Conservation (phyloP, 2,329 filamentous ascomycete genomes). For the Cytospora schulzeri region DNA sequence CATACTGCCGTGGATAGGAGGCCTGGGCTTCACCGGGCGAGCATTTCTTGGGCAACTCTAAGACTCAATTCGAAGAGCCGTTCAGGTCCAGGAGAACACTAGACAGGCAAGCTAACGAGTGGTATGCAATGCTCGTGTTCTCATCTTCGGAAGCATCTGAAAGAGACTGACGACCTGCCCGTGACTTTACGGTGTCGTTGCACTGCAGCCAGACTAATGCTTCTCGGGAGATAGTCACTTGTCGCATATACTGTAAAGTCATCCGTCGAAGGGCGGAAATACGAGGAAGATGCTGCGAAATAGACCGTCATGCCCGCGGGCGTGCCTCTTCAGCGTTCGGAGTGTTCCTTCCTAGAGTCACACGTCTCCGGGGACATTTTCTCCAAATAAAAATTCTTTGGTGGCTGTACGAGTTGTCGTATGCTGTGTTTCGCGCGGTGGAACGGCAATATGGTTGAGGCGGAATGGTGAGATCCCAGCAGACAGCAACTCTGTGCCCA, state of each 20-base stretch:
- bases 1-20: not conserved
- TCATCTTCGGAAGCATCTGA: not conserved
- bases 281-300: not conserved
- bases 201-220: conserved; percentile 1
- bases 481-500: not conserved
- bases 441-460: not conserved
- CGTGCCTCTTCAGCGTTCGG: not conserved
- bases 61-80: not conserved
- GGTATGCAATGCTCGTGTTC: not conserved
- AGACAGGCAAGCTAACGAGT: not conserved
- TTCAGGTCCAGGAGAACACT: not conserved
- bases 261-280: not conserved
- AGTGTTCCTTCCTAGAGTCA: not conserved
- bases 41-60: not conserved
- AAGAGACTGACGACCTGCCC: not conserved
- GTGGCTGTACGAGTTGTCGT: not conserved
- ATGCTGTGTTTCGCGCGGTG: not conserved
- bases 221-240: not conserved
- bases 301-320: not conserved
- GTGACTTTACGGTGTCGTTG: not conserved
- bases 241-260: not conserved
- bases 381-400: too few relatives aligned
- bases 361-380: not conserved
- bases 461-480: not conserved
- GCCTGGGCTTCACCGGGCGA: not conserved